A percentile compares a stretch with the other conserved stretches of the same genome.
Evolutionary conservation across 2,329 filamentous ascomycete species (phyloP).

Genomic region (Cytospora paraplurivora): DNA sequence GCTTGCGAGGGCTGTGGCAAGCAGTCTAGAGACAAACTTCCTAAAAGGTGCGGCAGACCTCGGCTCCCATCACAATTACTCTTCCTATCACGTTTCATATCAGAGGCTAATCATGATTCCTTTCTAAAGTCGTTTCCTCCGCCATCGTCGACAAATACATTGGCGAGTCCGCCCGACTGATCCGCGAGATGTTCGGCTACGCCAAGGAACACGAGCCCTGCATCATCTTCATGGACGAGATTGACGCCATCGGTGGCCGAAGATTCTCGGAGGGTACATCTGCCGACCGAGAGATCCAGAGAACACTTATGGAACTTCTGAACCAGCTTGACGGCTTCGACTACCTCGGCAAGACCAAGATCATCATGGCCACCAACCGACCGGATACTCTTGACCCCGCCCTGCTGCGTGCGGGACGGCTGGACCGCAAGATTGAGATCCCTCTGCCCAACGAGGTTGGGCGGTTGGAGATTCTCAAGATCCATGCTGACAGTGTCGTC

Average conservation of each 20-base stretch:
- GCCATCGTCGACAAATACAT: constrained; percentile 99
- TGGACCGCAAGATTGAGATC: constrained; percentile 98
- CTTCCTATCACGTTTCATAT: neutral
- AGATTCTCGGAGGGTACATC: constrained; percentile 97
- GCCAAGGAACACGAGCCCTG: constrained; percentile 99
- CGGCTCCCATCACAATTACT: neutral
- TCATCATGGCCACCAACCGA: constrained; percentile 99
- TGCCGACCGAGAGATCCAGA: constrained; percentile 96
- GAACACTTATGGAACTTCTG: constrained; percentile 96
- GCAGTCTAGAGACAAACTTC: constrained; percentile 97
- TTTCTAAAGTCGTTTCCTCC: constrained; percentile 82
- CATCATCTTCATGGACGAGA: constrained; percentile 99
- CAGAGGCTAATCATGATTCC: constrained; percentile 18
- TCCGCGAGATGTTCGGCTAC: constrained; percentile 99
- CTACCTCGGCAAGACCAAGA: constrained; percentile 99
- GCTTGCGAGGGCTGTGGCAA: constrained; percentile 90
- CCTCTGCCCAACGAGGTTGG: constrained; percentile 96
- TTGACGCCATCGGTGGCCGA: constrained; percentile 95
- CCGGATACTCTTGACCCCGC: constrained; percentile 95
- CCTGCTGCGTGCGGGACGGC: constrained; percentile 84
- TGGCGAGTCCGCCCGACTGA: constrained; percentile 93
- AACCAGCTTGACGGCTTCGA: constrained; percentile 99
- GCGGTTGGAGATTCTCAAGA: constrained; percentile 95
- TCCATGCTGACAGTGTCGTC: constrained; percentile 83
- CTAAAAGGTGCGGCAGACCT: constrained; percentile 71